phyloP scores from a whole-genome alignment of 805 yeast species.

The Yarrowia alimentaria region DNA sequence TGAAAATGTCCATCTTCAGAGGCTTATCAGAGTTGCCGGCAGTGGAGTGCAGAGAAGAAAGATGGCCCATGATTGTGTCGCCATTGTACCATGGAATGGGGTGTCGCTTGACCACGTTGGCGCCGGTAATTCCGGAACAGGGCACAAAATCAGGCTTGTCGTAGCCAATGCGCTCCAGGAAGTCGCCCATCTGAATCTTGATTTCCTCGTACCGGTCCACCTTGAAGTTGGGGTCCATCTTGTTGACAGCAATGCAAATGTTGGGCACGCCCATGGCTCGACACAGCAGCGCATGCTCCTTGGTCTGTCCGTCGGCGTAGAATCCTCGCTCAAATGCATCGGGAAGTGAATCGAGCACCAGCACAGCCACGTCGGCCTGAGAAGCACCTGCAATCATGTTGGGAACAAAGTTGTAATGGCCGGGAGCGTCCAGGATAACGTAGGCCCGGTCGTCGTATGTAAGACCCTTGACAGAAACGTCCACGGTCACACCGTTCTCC shows the following conservation, averaged over 20 bases:
- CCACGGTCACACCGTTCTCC: constrained; percentile 72
- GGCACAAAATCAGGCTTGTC: constrained; percentile 56
- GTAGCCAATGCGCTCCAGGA: constrained; percentile 55
- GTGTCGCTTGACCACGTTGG: constrained; percentile 55
- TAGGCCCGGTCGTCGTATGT: constrained; percentile 55
- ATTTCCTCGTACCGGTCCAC: constrained; percentile 54
- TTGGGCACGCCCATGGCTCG: constrained; percentile 62
- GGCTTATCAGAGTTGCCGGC: constrained; percentile 38
- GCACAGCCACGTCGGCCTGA: constrained; percentile 72
- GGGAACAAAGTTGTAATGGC: constrained; percentile 79
- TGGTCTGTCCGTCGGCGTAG: constrained; percentile 67
- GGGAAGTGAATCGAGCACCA: constrained; percentile 64
- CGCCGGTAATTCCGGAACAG: constrained; percentile 66
- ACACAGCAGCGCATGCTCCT: constrained; percentile 71
- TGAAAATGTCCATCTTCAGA: constrained; percentile 62
- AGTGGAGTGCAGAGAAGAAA: constrained; percentile 32
- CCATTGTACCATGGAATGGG: constrained; percentile 48
- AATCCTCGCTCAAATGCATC: constrained; percentile 75
- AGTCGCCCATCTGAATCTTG: constrained; percentile 48
- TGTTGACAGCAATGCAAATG: constrained; percentile 64
- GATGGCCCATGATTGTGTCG: constrained; percentile 46
- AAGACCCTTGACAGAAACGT: constrained; percentile 66
- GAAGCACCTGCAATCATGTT: constrained; percentile 82
- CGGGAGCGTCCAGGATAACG: constrained; percentile 81
- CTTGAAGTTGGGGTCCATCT: constrained; percentile 65